phyloP scores from a whole-genome alignment of 2,329 filamentous ascomycete species.

The Colletotrichum tanaceti region DNA sequence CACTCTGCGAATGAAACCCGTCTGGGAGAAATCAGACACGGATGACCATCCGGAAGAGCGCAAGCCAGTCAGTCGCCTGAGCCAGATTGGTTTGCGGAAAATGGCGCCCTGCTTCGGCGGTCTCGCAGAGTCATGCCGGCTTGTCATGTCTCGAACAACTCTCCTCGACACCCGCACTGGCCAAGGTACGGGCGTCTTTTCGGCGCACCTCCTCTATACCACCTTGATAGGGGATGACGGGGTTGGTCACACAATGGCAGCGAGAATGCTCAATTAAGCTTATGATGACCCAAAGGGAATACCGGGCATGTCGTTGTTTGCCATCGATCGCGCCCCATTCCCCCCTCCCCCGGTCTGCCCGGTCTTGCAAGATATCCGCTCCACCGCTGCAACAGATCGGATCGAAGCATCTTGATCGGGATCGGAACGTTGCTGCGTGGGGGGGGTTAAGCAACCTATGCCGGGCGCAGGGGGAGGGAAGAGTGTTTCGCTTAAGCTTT shows the following conservation, averaged over 20 bases:
- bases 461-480: neutral
- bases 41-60: slow-evolving; percentile 1
- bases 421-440: slow-evolving; percentile 8
- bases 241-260: neutral
- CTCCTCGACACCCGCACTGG: slow-evolving; percentile 8
- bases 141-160: slow-evolving; percentile 28
- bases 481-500: neutral
- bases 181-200: slow-evolving; percentile 8
- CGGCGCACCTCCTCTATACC: slow-evolving; percentile 6
- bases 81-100: neutral
- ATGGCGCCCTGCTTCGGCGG: slow-evolving; percentile 17
- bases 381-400: slow-evolving; percentile 16
- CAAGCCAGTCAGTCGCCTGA: neutral
- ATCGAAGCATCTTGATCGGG: slow-evolving; percentile 13
- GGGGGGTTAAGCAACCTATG: neutral
- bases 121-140: slow-evolving; percentile 14
- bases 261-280: neutral
- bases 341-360: neutral
- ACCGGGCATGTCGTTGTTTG: neutral
- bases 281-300: neutral
- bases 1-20: neutral
- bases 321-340: neutral
- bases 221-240: neutral
- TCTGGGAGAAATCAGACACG: slow-evolving; percentile 6
- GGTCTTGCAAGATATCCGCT: slow-evolving; percentile 8